phyloP scores from a whole-genome alignment of 345 rosid genomes.

The Lumnitzera racemosa region DNA sequence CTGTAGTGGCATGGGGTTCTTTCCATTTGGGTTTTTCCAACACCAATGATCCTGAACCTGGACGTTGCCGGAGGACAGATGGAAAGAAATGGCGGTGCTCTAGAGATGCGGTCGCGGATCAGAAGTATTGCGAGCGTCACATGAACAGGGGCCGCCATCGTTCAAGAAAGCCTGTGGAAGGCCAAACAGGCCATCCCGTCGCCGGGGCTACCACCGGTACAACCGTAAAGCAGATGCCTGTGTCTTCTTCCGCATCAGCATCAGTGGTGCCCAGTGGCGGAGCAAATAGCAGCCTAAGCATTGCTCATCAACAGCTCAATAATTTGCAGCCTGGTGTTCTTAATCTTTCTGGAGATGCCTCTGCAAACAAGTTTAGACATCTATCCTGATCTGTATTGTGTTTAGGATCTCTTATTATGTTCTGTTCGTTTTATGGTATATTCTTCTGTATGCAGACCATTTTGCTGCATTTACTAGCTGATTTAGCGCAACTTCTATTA shows the following conservation, averaged over 20 bases:
- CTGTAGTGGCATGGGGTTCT: constrained; percentile 66
- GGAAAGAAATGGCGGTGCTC: constrained; percentile 99
- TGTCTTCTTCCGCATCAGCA: constrained; percentile 18
- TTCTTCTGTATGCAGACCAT: too few relatives aligned
- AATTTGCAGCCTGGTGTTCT: constrained; percentile 30
- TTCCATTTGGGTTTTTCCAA: constrained; percentile 79
- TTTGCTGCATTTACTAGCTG: background rate
- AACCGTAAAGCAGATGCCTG: constrained; percentile 19
- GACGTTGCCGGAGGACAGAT: constrained; percentile 94
- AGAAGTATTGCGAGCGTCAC: constrained; percentile 94
- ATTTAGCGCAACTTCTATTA: background rate
- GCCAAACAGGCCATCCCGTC: constrained; percentile 71
- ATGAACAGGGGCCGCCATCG: constrained; percentile 99
- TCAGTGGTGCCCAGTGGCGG: constrained; percentile 34
- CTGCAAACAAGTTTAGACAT: background rate
- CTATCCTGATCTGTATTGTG: background rate
- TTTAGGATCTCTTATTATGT: too few relatives aligned
- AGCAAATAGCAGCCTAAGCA: constrained; percentile 27
- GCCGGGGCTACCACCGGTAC: constrained; percentile 28
- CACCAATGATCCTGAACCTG: constrained; percentile 88
- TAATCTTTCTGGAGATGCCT: constrained; percentile 1
- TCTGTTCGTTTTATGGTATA: too few relatives aligned
- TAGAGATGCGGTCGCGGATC: constrained; percentile 83
- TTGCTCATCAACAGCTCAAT: constrained; percentile 42
- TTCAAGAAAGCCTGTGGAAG: constrained; percentile 99